Conservation (phyloP, 2,329 filamentous ascomycete species). For the Ceratocystis cubensis region DNA sequence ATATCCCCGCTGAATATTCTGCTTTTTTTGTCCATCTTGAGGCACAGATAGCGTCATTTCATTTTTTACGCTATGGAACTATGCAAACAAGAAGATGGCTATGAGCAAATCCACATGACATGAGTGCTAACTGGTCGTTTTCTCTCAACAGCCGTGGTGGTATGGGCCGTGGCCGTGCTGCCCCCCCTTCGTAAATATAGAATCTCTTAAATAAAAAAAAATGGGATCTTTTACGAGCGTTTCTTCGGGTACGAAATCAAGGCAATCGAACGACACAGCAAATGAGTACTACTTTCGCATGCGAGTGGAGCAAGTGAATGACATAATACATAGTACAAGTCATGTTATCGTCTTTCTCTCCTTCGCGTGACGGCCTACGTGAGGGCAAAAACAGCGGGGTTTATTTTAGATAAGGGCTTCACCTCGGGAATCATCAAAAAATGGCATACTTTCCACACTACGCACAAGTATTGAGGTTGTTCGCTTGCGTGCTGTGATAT, state of each 20-base stretch:
- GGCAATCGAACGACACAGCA: conserved; percentile 17
- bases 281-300: conserved; percentile 15
- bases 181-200: conserved; percentile 51
- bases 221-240: conserved; percentile 28
- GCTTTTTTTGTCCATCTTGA: conserved; percentile 23
- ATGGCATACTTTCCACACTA: conserved; percentile 22
- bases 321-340: conserved; percentile 27
- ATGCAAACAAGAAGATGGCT: background rate
- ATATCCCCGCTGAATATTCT: conserved; percentile 19
- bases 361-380: conserved; percentile 32
- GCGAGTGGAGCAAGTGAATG: conserved; percentile 26
- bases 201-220: conserved; percentile 28
- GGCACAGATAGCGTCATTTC: no score
- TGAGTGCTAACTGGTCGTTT: conserved; percentile 14
- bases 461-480: background rate
- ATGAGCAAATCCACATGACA: background rate
- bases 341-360: conserved; percentile 26
- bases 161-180: conserved; percentile 76
- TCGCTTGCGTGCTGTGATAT: background rate
- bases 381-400: conserved; percentile 33
- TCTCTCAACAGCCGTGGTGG: conserved; percentile 56
- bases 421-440: conserved; percentile 39
- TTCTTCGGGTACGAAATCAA: conserved; percentile 33
- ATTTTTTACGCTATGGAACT: background rate
- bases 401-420: conserved; percentile 31